Evolutionary conservation across 345 rosid genomes (phyloP), one percentile per base, ranked within the genome.

Genomic region (Populus davidiana): DNA sequence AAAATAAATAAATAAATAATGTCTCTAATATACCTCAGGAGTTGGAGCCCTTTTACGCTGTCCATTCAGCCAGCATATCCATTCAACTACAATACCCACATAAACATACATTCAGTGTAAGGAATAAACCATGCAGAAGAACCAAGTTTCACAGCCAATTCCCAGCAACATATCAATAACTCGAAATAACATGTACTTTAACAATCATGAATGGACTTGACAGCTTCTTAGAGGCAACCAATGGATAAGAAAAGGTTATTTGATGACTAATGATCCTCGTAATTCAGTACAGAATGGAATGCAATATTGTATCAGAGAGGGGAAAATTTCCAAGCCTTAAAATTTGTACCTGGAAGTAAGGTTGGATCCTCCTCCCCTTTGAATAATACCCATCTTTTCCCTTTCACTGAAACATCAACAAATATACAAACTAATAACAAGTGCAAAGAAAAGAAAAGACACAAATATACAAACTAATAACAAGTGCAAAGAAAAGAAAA

Each of bases 21-120:
- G 23, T 41, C 16, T 56, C 73, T 21, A 72, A 76, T 41, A 83
- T 88, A 92, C 98, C 93, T 92, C 95, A 5, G 88, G 88, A 69
- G 98, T 86, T 16, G 98, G 97, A 84, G 97, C 93, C 66, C 52
- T 86, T 83, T 90, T 96, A 5, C 97, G 90, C 88, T 96, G 99
- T 68, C 98, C 98, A 65, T 92, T 93, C 83, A 93, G 87, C 99
- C 98, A 96, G 86, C 97, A 91, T 80, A 96, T 96, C 99, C 98
- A 96, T 87, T 96, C 99, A 88, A 90, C 99, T 93, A 78, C 89
- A 90, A 72, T 16, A 80, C 62, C 74, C 70, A 73, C 79, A 81
- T 27, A 75, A 36, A 47, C 31, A 73, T 74, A 59, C 63, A 74
- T 70, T 77, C 23, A 20, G 65, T 11, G 69, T 27, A 49, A 50